Conservation (phyloP, 306 rosid genomes). For the Leucaena leucocephala region DNA sequence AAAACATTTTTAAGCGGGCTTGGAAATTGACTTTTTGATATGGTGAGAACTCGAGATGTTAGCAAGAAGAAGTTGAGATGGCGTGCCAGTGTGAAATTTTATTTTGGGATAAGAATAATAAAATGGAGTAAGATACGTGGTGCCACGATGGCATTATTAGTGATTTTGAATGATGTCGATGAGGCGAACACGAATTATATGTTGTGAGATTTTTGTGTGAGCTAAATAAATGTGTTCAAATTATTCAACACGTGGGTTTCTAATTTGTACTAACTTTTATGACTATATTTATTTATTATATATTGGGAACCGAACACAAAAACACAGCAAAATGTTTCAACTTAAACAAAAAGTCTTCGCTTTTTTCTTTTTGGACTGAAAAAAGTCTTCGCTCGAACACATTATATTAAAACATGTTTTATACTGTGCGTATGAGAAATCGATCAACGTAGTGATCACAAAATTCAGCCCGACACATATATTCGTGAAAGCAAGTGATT, state of each 20-base stretch:
- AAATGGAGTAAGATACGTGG: not conserved
- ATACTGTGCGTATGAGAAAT: too few relatives aligned
- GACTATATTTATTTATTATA: not conserved
- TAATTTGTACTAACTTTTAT: not conserved
- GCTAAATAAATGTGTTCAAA: too few relatives aligned
- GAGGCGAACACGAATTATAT: not conserved
- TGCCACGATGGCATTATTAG: not conserved
- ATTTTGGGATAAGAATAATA: not conserved
- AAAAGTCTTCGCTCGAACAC: too few relatives aligned
- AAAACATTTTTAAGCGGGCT: too few relatives aligned
- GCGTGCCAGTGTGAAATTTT: not conserved
- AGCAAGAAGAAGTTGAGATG: not conserved
- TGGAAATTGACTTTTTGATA: too few relatives aligned
- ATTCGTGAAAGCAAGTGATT: not conserved
- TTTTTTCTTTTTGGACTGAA: too few relatives aligned
- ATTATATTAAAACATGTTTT: too few relatives aligned
- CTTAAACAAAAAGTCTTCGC: too few relatives aligned
- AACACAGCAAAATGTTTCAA: not conserved
- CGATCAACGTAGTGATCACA: too few relatives aligned
- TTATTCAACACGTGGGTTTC: not conserved
- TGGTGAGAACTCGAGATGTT: too few relatives aligned
- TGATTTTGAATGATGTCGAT: not conserved
- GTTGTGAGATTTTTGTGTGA: too few relatives aligned
- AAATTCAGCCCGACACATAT: too few relatives aligned
- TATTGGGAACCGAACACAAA: not conserved